Evolutionary conservation across 2,329 filamentous ascomycete genomes (phyloP).

Genomic region (Clarireedia paspali): DNA sequence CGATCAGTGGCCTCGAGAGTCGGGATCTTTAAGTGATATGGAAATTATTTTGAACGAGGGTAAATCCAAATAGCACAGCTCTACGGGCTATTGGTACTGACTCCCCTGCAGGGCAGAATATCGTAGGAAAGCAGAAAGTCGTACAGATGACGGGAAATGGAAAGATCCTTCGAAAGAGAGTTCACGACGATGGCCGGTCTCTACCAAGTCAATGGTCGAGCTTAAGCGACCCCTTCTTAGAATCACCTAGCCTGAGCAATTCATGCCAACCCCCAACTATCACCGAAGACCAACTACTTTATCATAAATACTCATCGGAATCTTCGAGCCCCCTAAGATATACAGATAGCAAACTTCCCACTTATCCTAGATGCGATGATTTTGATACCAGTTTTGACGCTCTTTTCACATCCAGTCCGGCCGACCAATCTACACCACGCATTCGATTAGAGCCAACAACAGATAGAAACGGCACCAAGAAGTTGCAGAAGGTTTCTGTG

Average conservation of each 20-base stretch:
- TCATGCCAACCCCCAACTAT: neutral
- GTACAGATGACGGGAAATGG: neutral
- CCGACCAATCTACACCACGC: conserved; percentile 24
- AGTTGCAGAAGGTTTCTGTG: conserved; percentile 14
- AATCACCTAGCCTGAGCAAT: neutral
- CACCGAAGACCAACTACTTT: neutral
- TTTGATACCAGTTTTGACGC: conserved; percentile 15
- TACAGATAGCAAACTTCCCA: neutral
- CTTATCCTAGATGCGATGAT: neutral
- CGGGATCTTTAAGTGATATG: conserved; percentile 4
- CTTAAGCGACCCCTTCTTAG: conserved; percentile 1
- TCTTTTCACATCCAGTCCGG: conserved; percentile 22
- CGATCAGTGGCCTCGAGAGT: conserved; percentile 5
- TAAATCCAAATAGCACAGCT: neutral
- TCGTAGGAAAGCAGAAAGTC: neutral
- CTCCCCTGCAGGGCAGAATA: neutral
- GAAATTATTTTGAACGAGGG: conserved; percentile 22
- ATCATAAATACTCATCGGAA: neutral
- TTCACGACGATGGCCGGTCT: neutral
- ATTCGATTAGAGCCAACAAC: conserved; percentile 19
- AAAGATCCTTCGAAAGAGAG: neutral
- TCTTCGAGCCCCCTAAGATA: neutral
- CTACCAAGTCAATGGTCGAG: neutral
- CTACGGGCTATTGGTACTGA: neutral
- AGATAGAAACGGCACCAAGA: conserved; percentile 14